Evolutionary conservation across 345 rosid species (phyloP), one percentile per base, ranked within the genome.

Genomic region (Lagerstroemia speciosa): DNA sequence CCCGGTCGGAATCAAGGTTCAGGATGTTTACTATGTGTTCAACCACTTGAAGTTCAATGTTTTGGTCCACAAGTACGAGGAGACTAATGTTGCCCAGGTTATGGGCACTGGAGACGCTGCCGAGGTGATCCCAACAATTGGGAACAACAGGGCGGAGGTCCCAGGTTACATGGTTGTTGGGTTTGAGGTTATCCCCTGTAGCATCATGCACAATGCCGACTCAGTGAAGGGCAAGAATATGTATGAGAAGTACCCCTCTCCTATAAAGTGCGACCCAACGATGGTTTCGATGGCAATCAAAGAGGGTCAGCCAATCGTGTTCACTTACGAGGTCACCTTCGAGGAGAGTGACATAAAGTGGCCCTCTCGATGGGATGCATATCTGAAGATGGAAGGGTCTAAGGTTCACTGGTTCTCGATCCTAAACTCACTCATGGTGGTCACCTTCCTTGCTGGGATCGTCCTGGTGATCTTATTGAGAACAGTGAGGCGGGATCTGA

Each of bases 321-420:
- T 85, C 69, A 86, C 92, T 0, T 91, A 88, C 43, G 97, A 91
- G 80, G 91, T 91, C 36, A 48, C 78, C 55, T 91, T 88, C 62
- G 89, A 83, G 77, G 79, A 76, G 83, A 86, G 88, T 67, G 89
- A 91, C 60, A 87, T 87, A 75, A 91, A 87, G 78, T 91, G 97
- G 97, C 97, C 97, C 15, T 91, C 97, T 0, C 84, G 97, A 40
- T 88, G 97, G 97, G 97, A 91, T 82, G 73, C 77, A 26, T 74
- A 74, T 34, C 70, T 74, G 60, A 74, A 69, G 58, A 74, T 74
- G 77, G 77, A 87, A 67, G 97, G 95, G 27, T 85, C 97, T 0
- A 86, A 84, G 84, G 97, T 91, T 66, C 97, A 91, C 67, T 91
- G 97, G 95, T 88, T 91, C 77, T 91, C 97, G 0, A 88, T 91